Evolutionary conservation across 257 asterid species (phyloP).

Genomic region (Salvia splendens): DNA sequence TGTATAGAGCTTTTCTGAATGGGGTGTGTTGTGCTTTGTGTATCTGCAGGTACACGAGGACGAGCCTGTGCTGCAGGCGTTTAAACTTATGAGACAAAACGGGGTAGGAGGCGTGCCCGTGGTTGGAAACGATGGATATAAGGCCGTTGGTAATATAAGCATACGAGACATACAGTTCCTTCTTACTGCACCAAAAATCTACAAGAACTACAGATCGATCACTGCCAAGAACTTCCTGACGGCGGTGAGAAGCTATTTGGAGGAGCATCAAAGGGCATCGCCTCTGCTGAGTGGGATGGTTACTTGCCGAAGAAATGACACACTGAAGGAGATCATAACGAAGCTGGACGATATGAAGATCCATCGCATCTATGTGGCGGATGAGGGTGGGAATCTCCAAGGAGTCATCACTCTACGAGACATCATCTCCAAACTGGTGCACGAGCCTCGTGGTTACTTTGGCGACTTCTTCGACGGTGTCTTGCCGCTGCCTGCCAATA

Average conservation of each 20-base stretch:
- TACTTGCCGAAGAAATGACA: conserved; percentile 64
- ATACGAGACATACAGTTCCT: conserved; percentile 95
- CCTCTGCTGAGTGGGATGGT: conserved; percentile 65
- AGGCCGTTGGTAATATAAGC: conserved; percentile 94
- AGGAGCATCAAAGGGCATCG: conserved; percentile 47
- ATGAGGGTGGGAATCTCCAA: conserved; percentile 69
- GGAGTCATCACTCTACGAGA: conserved; percentile 91
- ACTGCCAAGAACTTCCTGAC: conserved; percentile 83
- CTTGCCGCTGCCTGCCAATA: conserved; percentile 83
- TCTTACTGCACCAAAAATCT: conserved; percentile 89
- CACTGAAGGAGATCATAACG: conserved; percentile 67
- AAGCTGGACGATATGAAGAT: conserved; percentile 77
- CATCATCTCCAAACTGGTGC: conserved; percentile 92
- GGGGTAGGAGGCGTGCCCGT: conserved; percentile 96
- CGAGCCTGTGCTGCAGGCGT: conserved; percentile 95
- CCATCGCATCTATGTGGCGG: conserved; percentile 82
- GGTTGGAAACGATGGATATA: conserved; percentile 67
- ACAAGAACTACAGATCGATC: conserved; percentile 86
- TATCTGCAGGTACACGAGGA: conserved; percentile 68
- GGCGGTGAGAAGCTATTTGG: conserved; percentile 61
- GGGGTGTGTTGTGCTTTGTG: background rate
- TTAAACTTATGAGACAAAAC: conserved; percentile 81
- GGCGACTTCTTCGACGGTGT: conserved; percentile 99
- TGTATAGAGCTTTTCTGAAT: background rate
- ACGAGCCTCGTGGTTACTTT: conserved; percentile 96